These are phyloP conservation scores for Aspergillus floridensis DNA, from an alignment of 2,329 filamentous ascomycete genomes.

Conservation along the genomic window DNA sequence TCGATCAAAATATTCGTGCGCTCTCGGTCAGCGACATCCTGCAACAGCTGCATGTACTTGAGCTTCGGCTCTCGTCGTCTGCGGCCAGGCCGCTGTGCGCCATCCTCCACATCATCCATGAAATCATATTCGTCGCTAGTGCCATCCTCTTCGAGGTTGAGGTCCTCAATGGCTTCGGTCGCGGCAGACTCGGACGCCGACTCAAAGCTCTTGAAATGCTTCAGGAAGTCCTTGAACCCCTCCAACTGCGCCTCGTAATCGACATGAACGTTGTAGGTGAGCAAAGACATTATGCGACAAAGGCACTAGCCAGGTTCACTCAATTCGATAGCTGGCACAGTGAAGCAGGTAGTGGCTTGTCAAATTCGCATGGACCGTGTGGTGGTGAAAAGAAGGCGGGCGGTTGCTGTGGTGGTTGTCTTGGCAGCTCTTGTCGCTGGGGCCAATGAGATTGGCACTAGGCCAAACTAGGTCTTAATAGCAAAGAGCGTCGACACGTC, in stretches of 20 bases:
- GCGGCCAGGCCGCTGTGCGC: conserved; percentile 49
- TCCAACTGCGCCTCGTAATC: conserved; percentile 82
- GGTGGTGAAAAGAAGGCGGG: conserved; percentile 13
- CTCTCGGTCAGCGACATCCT: conserved; percentile 79
- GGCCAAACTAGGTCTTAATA: conserved; percentile 1
- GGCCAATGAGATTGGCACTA: conserved; percentile 6
- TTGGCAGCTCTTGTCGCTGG: conserved; percentile 8
- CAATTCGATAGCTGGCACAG: conserved; percentile 17
- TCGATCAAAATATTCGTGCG: conserved; percentile 79
- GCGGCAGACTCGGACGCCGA: conserved; percentile 64
- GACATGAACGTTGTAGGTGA: conserved; percentile 73
- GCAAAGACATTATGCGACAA: conserved; percentile 70
- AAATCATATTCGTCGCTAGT: conserved; percentile 89
- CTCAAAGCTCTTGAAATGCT: conserved; percentile 76
- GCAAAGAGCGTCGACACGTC: conserved; percentile 20
- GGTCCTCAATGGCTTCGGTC: conserved; percentile 75
- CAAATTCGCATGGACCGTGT: conserved; percentile 8
- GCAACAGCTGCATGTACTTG: conserved; percentile 87
- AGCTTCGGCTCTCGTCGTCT: conserved; percentile 60
- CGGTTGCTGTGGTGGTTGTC: conserved; percentile 1
- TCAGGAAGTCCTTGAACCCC: conserved; percentile 81
- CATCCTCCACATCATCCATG: conserved; percentile 68
- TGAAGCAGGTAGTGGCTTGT: conserved; percentile 11
- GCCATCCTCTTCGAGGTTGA: conserved; percentile 84
- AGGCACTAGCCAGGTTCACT: conserved; percentile 19